Conservation (phyloP, 2,329 filamentous ascomycete genomes). For the Didymosphaeria variabile region DNA sequence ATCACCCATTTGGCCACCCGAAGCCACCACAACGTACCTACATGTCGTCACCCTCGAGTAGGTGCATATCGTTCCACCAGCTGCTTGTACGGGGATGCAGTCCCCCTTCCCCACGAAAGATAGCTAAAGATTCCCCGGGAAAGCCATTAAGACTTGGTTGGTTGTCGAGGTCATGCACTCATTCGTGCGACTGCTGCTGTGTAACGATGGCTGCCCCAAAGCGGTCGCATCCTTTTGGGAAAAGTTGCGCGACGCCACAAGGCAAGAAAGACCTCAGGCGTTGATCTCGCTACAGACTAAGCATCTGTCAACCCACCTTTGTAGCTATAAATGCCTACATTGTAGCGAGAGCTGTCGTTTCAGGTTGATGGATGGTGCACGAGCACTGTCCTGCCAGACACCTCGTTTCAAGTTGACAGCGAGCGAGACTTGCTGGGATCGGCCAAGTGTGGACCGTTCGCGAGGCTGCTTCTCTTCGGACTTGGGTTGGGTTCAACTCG, state of each 20-base stretch:
- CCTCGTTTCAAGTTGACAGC: conserved; percentile 7
- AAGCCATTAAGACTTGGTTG: neutral
- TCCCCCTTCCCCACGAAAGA: neutral
- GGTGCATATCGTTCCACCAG: neutral
- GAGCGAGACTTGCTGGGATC: conserved; percentile 1
- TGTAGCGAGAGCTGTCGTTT: conserved; percentile 1
- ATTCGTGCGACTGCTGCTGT: conserved; percentile 7
- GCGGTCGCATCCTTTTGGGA: neutral
- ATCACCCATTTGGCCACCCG: neutral
- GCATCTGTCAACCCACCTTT: neutral
- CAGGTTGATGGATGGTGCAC: neutral
- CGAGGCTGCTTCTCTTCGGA: conserved; percentile 10
- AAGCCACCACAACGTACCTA: conserved; percentile 5
- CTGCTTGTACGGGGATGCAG: neutral
- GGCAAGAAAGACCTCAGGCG: neutral
- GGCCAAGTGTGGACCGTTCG: conserved; percentile 1
- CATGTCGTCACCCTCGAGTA: conserved; percentile 9
- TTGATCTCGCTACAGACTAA: neutral
- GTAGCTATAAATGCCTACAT: conserved; percentile 3
- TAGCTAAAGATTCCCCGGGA: neutral
- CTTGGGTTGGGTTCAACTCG: conserved; percentile 15
- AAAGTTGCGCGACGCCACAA: neutral
- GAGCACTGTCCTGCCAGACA: conserved; percentile 8
- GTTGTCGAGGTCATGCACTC: neutral
- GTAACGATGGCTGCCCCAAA: neutral